A percentile compares a stretch with the other conserved stretches of the same genome.
Conservation (phyloP, 2,329 filamentous ascomycete species). For the Cadophora malorum region DNA sequence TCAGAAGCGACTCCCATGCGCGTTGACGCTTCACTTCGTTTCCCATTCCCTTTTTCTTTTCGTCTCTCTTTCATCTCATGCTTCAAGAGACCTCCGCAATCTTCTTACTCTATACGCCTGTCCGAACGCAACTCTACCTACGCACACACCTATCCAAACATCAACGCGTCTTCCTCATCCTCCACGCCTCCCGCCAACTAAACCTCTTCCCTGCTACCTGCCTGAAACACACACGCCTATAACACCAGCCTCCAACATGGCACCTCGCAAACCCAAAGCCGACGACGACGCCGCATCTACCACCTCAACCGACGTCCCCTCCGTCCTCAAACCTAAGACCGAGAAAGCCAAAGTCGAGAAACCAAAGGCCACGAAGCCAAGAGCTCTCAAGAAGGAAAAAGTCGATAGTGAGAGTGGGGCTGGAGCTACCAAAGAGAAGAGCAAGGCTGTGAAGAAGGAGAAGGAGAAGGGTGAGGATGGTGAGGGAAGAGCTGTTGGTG, state of each 20-base stretch:
- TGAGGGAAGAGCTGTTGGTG: slow-evolving; percentile 3
- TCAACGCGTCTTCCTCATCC: background rate
- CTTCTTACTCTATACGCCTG: background rate
- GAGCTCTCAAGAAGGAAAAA: slow-evolving; percentile 27
- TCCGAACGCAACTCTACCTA: background rate
- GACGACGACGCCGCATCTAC: slow-evolving; percentile 21
- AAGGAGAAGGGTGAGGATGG: background rate
- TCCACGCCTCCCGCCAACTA: background rate
- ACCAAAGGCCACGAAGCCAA: slow-evolving; percentile 27
- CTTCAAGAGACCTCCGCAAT: background rate
- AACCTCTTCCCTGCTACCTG: background rate
- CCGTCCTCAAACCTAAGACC: slow-evolving; percentile 29
- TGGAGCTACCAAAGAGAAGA: slow-evolving; percentile 13
- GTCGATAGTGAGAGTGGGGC: slow-evolving; percentile 11
- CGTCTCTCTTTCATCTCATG: background rate
- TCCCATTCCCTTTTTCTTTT: background rate
- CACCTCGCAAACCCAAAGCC: slow-evolving; percentile 34
- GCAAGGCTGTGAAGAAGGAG: slow-evolving; percentile 7
- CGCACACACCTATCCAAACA: background rate
- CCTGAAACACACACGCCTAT: background rate
- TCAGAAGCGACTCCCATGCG: background rate
- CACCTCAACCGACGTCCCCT: background rate
- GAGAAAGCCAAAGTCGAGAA: slow-evolving; percentile 27
- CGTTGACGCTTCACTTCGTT: background rate
- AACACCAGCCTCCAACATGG: slow-evolving; percentile 27